Conservation (phyloP, 805 yeast genomes). For the Jamesozyma gamospora region DNA sequence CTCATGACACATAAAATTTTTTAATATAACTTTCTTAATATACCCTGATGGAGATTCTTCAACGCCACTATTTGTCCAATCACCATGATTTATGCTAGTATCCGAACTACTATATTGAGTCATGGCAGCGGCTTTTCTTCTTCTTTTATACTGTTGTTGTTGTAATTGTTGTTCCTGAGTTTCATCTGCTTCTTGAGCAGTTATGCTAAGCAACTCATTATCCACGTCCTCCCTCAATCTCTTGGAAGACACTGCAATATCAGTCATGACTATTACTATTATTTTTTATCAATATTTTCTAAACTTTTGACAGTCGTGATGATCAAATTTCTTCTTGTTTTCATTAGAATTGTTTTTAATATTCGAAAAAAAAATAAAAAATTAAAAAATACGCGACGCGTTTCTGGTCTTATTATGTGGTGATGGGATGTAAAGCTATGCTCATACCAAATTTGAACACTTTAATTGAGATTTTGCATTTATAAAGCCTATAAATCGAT, state of each 20-base stretch:
- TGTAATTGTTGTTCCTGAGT: constrained; percentile 5
- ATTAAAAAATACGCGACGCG: no score
- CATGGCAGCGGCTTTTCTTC: constrained; percentile 20
- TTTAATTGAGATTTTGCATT: no score
- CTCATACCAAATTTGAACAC: no score
- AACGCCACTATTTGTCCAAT: not conserved
- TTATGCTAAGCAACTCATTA: constrained; percentile 10
- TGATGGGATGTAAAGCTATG: no score
- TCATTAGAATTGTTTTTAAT: no score
- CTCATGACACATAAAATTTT: constrained; percentile 85
- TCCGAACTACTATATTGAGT: constrained; percentile 15
- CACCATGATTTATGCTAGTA: not conserved
- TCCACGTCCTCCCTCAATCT: constrained; percentile 13
- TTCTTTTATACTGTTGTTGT: constrained; percentile 13
- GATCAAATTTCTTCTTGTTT: no score
- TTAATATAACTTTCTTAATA: constrained; percentile 50
- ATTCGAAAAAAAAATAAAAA: no score
- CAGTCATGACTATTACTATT: not conserved
- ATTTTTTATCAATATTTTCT: no score
- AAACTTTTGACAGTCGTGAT: no score
- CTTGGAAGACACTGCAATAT: constrained; percentile 1
- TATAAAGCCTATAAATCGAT: no score
- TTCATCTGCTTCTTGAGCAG: constrained; percentile 9
- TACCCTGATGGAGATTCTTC: constrained; percentile 43
- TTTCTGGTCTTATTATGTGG: no score